Percentiles rank a stretch among this genome's conserved stretches.
These are phyloP conservation scores for Neocucurbitaria cava DNA, from an alignment of 2,329 filamentous ascomycete species.

Conservation along the genomic window DNA sequence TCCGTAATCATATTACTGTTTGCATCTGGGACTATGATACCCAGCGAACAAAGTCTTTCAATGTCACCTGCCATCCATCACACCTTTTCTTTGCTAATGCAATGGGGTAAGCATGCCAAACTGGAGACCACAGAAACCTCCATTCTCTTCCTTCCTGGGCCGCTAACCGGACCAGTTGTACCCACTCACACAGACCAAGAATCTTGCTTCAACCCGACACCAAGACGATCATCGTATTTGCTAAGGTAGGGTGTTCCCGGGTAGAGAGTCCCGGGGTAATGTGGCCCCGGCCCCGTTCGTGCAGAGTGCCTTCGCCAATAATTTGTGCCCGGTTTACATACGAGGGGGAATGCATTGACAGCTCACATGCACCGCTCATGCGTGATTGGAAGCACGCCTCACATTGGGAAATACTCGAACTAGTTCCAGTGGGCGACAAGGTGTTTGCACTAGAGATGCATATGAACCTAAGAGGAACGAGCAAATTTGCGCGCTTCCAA, in stretches of 20 bases:
- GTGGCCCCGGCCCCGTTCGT: too few species aligned
- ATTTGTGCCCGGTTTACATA: slow-evolving; percentile 19
- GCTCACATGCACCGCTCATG: background rate
- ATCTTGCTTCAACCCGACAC: slow-evolving; percentile 19
- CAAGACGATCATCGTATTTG: slow-evolving; percentile 18
- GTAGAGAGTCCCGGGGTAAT: background rate
- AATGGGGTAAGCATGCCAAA: slow-evolving; percentile 3
- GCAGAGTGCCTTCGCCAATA: background rate
- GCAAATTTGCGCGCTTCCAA: background rate
- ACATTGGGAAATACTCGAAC: too few species aligned
- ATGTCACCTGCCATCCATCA: slow-evolving; percentile 10
- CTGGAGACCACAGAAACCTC: too few species aligned
- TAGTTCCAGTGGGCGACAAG: slow-evolving; percentile 6
- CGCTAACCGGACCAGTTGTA: slow-evolving; percentile 1
- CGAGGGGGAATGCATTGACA: slow-evolving; percentile 9
- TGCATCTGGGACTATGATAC: slow-evolving; percentile 42
- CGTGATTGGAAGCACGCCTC: background rate
- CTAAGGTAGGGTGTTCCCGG: background rate
- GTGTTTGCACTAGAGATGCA: slow-evolving; percentile 2
- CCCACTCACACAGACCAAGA: background rate
- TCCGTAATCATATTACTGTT: slow-evolving; percentile 9
- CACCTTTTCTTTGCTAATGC: background rate
- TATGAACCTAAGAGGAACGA: background rate
- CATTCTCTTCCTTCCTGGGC: background rate
- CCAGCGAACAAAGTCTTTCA: slow-evolving; percentile 28